Base-by-base conservation (phyloP, 257 asterid species). In the Lithospermum erythrorhizon region DNA sequence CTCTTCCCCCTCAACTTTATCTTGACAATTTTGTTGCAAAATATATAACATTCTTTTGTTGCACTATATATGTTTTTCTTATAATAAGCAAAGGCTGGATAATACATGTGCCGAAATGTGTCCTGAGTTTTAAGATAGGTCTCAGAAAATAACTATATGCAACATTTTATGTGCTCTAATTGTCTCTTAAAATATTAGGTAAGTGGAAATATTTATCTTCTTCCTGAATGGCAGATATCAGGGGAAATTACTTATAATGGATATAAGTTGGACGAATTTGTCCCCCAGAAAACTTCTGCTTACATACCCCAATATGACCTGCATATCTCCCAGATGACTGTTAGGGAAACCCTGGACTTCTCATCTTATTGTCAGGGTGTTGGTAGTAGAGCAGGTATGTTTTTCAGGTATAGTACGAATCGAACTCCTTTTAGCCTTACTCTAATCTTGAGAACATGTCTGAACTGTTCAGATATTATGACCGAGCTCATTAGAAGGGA, bases 401-500 rank as follows among this genome's bases (percentile, higher is more conserved):
- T 21, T 30, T 41, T 61, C 14, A 0, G 3, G 18, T 58, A 19
- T 0, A n/a, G 53, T 25, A 21, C n/a, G 19, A 1, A 18, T 51
- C 8, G 4, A 32, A 6, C 9, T 47, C 16, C 35, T 17, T 6
- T 53, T 53, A 1, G 53, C 17, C 25, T 9, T 18, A 18, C 16
- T 22, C 66, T 32, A 2, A 32, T 5, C 45, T 32, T 32, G 45
- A 32, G 45, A 32, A 32, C 45, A 3, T 32, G 45, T 32, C 11
- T 2, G 9, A 32, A 32, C 49, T 20, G 32, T 59, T 20, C 55
- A 90, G 97, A 87, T 24, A 93, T 90, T 21, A 25, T 90, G 79
- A 64, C 68, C 62, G 96, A 90, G 76, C 90, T 90, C 57, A 84
- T 85, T 45, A 74, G 76, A 55, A 82, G 87, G 70, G 95, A 90